Percentiles rank a stretch among this genome's conserved stretches.
Conservation (phyloP, 352 stramenopile genomes). For the Blastocystis sp. region DNA sequence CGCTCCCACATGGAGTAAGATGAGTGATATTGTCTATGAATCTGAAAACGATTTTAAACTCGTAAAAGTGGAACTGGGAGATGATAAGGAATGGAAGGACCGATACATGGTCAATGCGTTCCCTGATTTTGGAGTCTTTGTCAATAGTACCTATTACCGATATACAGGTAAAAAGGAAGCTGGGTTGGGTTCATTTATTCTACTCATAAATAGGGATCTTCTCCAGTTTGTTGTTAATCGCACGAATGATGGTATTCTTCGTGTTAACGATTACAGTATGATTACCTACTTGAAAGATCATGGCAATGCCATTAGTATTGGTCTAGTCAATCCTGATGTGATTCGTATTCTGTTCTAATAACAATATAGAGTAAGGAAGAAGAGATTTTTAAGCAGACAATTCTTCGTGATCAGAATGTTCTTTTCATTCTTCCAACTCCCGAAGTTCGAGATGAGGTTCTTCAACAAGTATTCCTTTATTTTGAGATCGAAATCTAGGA, state of each 20-base stretch:
- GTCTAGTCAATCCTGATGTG: not conserved
- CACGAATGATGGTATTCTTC: conserved; percentile 25
- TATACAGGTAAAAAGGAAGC: conserved; percentile 21
- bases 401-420: not conserved
- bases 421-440: not conserved
- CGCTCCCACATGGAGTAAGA: conserved; percentile 7
- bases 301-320: not conserved
- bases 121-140: conserved; percentile 37
- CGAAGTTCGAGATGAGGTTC: not conserved
- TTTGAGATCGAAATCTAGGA: not conserved
- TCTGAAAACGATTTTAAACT: not conserved
- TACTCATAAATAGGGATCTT: conserved; percentile 1
- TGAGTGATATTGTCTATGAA: conserved; percentile 2
- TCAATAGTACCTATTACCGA: not conserved
- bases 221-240: conserved; percentile 26
- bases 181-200: not conserved
- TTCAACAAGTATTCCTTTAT: not conserved
- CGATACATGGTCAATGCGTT: not conserved
- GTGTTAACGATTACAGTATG: not conserved
- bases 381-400: not conserved
- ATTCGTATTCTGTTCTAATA: not conserved
- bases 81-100: conserved; percentile 22
- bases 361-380: not conserved
- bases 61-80: conserved; percentile 24
- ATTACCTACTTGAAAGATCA: not conserved